These are phyloP conservation scores for Eucalyptus leucophloia DNA, from an alignment of 345 rosid species.

Conservation along the genomic window DNA sequence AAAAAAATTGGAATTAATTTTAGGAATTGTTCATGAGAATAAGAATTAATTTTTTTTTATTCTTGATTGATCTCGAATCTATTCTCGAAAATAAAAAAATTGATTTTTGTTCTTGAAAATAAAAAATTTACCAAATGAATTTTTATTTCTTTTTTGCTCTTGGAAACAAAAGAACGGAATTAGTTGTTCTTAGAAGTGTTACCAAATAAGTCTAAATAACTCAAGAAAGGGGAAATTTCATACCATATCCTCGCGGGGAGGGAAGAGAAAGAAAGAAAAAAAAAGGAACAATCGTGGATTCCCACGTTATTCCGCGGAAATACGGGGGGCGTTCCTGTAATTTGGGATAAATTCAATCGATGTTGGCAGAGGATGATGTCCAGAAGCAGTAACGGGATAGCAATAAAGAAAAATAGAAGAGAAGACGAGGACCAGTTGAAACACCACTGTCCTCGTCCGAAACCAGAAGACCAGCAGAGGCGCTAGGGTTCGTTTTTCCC, in stretches of 20 bases:
- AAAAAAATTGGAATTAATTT: too few relatives aligned
- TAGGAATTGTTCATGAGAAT: fast-evolving
- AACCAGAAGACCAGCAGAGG: neutral
- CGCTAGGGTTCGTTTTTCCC: neutral
- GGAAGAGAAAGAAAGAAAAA: neutral
- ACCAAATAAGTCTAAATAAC: neutral
- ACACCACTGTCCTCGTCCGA: neutral
- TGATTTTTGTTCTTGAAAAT: fast-evolving
- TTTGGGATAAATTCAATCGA: neutral
- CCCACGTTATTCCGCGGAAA: neutral
- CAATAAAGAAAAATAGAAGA: neutral
- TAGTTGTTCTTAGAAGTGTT: too few relatives aligned
- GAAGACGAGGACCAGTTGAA: neutral
- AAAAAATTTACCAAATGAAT: too few relatives aligned
- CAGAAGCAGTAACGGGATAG: neutral
- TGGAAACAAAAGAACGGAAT: too few relatives aligned
- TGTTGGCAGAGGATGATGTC: neutral
- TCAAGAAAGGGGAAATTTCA: neutral
- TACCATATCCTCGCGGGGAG: neutral
- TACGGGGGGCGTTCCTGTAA: neutral
- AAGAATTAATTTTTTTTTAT: too few relatives aligned
- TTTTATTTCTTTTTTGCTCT: too few relatives aligned
- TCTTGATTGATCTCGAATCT: too few relatives aligned
- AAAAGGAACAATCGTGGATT: neutral
- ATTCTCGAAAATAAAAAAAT: fast-evolving